Percentiles rank a stretch among this genome's conserved stretches.
Conservation (phyloP, 306 rosid species). For the Mimosa pudica region DNA sequence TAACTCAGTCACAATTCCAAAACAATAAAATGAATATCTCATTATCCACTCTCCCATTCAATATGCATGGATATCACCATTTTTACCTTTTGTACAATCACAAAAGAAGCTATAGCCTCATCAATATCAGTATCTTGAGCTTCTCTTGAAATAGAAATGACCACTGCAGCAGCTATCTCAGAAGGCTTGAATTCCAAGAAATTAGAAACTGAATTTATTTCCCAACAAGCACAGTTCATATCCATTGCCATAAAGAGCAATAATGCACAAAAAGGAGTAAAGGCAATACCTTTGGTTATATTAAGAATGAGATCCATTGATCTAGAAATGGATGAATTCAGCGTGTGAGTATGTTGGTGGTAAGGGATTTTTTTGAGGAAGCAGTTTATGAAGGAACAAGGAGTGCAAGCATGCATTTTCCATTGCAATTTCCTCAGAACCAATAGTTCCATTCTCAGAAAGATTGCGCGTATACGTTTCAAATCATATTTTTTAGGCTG, state of each 20-base stretch:
- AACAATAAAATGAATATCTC: background rate
- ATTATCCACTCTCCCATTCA: background rate
- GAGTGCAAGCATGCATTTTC: slow-evolving; percentile 75
- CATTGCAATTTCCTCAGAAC: slow-evolving; percentile 65
- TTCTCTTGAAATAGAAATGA: slow-evolving; percentile 57
- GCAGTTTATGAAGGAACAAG: slow-evolving; percentile 67
- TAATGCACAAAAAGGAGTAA: slow-evolving; percentile 13
- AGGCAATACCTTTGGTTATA: slow-evolving; percentile 53
- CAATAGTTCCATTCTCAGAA: slow-evolving; percentile 69
- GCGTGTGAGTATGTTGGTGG: slow-evolving; percentile 28
- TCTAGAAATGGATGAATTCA: slow-evolving; percentile 34
- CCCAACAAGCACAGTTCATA: slow-evolving; percentile 38
- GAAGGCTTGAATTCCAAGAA: slow-evolving; percentile 88
- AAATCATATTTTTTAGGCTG: slow-evolving; percentile 66
- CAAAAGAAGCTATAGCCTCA: slow-evolving; percentile 49
- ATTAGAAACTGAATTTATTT: slow-evolving; percentile 67
- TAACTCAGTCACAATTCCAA: background rate
- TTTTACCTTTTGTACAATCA: slow-evolving; percentile 59
- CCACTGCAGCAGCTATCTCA: slow-evolving; percentile 84
- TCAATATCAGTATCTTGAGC: slow-evolving; percentile 47
- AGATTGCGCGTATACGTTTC: slow-evolving; percentile 54
- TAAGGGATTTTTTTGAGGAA: slow-evolving; percentile 53
- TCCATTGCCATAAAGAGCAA: slow-evolving; percentile 39
- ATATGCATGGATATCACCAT: slow-evolving; percentile 15
- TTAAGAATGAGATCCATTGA: slow-evolving; percentile 53